Evolutionary conservation across 768 basidiomycete species (phyloP).

Genomic region (Pisolithus sp.): DNA sequence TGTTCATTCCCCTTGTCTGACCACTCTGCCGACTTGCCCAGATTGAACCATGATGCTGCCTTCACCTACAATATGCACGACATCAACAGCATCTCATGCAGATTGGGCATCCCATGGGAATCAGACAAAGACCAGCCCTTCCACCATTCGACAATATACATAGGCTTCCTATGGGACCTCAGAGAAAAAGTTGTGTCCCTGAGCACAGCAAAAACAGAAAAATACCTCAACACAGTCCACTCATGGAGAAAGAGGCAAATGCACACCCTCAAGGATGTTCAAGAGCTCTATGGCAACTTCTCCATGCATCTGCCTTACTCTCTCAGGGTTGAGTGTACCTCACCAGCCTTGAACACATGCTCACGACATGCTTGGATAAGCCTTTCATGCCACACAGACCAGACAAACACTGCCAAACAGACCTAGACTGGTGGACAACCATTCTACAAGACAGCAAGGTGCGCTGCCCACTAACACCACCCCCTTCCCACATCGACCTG

Average conservation of each 20-base stretch:
- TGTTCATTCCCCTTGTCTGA: too few relatives aligned
- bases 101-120: too few relatives aligned
- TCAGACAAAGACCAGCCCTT: constrained; percentile 12
- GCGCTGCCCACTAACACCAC: neutral
- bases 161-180: constrained; percentile 30
- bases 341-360: constrained; percentile 32
- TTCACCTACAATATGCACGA: too few relatives aligned
- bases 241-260: constrained; percentile 15
- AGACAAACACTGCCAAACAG: constrained; percentile 2
- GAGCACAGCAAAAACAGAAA: constrained; percentile 15
- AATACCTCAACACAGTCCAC: constrained; percentile 23
- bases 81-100: too few relatives aligned
- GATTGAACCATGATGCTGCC: too few relatives aligned
- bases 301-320: constrained; percentile 29
- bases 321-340: constrained; percentile 33
- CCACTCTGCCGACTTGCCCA: too few relatives aligned
- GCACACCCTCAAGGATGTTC: constrained; percentile 29
- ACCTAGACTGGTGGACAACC: constrained; percentile 33
- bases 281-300: constrained; percentile 34
- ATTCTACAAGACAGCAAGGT: neutral
- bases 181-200: constrained; percentile 12
- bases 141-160: constrained; percentile 3
- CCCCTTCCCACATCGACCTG: neutral
- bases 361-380: constrained; percentile 14
- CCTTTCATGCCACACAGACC: constrained; percentile 20